phyloP scores from a whole-genome alignment of 2,329 filamentous ascomycete species.

The Penicillium sumatraense region DNA sequence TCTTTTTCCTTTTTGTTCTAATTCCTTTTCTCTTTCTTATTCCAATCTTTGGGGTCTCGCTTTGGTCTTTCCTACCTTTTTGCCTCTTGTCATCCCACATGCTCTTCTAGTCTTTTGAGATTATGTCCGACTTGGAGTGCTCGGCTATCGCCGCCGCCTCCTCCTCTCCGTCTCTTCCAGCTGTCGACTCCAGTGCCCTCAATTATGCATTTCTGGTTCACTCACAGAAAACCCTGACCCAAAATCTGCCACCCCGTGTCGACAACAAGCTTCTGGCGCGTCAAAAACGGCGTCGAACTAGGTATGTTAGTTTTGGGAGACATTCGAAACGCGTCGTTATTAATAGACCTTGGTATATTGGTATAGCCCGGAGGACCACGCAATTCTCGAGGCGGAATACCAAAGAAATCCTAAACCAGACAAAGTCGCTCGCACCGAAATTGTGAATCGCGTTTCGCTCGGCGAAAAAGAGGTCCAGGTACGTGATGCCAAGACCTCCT shows the following conservation, averaged over 20 bases:
- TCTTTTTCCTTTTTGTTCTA: constrained; percentile 8
- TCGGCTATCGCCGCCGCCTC: constrained; percentile 35
- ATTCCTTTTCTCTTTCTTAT: constrained; percentile 14
- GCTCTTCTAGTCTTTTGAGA: constrained; percentile 23
- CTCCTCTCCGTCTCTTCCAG: constrained; percentile 39
- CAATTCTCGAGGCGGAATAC: constrained; percentile 84
- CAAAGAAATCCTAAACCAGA: constrained; percentile 86
- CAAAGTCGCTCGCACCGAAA: constrained; percentile 81
- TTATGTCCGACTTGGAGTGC: constrained; percentile 43
- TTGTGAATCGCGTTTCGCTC: constrained; percentile 82
- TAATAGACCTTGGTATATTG: constrained; percentile 16
- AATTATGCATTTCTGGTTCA: constrained; percentile 64
- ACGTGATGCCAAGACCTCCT: constrained; percentile 43
- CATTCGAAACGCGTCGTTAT: constrained; percentile 17
- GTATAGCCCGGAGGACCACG: constrained; percentile 83
- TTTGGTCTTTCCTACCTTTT: neutral
- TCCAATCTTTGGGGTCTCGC: constrained; percentile 6
- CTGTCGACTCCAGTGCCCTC: constrained; percentile 38
- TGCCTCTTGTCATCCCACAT: constrained; percentile 17
- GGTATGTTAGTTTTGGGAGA: constrained; percentile 49
- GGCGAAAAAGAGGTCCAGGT: constrained; percentile 98
- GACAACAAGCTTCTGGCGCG: constrained; percentile 65
- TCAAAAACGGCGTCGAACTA: constrained; percentile 66
- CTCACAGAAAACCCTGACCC: constrained; percentile 60
- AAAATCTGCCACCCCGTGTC: constrained; percentile 60